Evolutionary conservation across 495 filamentous ascomycete species (phyloP), one percentile per base, ranked within the genome.

Genomic region (Penicillium parvum): DNA sequence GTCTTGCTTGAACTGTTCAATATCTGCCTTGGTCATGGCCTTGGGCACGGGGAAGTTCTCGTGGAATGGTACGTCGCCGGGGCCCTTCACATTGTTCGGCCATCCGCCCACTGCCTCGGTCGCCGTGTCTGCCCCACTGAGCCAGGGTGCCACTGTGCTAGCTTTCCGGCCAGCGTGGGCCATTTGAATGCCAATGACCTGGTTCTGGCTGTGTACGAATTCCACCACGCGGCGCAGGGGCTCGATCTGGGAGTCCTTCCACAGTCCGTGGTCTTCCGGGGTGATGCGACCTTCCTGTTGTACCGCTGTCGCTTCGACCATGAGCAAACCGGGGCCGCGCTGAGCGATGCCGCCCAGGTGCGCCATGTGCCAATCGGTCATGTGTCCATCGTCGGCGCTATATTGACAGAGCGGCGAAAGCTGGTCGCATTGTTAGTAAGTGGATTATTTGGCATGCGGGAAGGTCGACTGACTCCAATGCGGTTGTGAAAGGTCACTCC

Each of bases 151-250:
- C 3, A 85, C 72, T 1, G 76, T 84, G 37, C 69, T 76, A 0
- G 82, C 83, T 53, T 90, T 90, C n/a, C 86, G 68, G 0, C 86
- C 85, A 0, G 84, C 84, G 53, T 88, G 86, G 10, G 63, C 81
- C 10, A 89, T 47, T 61, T 88, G 85, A 40, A 88, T 75, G 17
- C 69, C 84, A 25, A 83, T 76, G 29, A 80, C 74, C 51, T 79
- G 78, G 44, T 64, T 66, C 58, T 86, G 83, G 38, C 70, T 73
- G 57, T 87, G 81, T 2, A 76, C 78, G 52, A 87, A 86, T 26
- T 86, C 81, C 15, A 77, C 66, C 26, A 83, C 66, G 11, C 72
- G 61, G 46, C 68, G 70, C 40, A 88, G 51, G 0, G 71, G 72
- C 28, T 68, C 77, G 50, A 85, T 76, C 47, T 87, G 85, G 1